Conservation (phyloP, 1,139 yeast genomes). For the Kazachstania sp. region DNA sequence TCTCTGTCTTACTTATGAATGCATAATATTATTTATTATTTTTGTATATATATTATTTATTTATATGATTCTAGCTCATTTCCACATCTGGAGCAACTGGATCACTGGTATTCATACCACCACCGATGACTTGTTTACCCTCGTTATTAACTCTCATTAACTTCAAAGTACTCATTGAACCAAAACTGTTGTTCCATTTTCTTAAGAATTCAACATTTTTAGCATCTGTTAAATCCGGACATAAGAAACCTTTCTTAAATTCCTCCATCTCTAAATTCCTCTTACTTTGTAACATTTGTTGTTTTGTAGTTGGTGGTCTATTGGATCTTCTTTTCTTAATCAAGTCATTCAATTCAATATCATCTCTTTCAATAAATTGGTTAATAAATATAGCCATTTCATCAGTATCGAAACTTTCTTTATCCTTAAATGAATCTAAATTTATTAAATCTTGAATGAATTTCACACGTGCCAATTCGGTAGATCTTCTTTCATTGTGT, state of each 20-base stretch:
- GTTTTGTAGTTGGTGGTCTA: slow-evolving; percentile 72
- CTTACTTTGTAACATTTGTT: slow-evolving; percentile 55
- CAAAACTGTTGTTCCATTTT: slow-evolving; percentile 74
- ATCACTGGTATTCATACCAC: slow-evolving; percentile 4
- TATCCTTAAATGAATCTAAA: slow-evolving; percentile 37
- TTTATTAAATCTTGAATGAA: slow-evolving; percentile 59
- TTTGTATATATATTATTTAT: not conserved
- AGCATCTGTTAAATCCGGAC: slow-evolving; percentile 63
- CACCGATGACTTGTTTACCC: slow-evolving; percentile 25
- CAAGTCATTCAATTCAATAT: slow-evolving; percentile 58
- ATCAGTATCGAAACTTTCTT: slow-evolving; percentile 40
- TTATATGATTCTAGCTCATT: slow-evolving; percentile 10
- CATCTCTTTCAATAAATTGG: slow-evolving; percentile 58
- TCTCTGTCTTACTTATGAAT: not conserved
- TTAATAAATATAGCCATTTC: slow-evolving; percentile 57
- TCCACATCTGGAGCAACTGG: slow-evolving; percentile 10
- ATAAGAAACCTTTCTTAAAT: slow-evolving; percentile 58
- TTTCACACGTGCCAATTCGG: slow-evolving; percentile 46
- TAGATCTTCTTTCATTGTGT: slow-evolving; percentile 50
- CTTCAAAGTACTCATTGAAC: slow-evolving; percentile 63
- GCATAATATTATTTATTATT: not conserved
- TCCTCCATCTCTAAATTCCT: slow-evolving; percentile 52
- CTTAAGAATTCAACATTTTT: slow-evolving; percentile 52
- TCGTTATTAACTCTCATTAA: slow-evolving; percentile 24
- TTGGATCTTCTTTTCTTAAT: slow-evolving; percentile 66